phyloP scores from a whole-genome alignment of 139 green algal species.

The Chlorella sp. region DNA sequence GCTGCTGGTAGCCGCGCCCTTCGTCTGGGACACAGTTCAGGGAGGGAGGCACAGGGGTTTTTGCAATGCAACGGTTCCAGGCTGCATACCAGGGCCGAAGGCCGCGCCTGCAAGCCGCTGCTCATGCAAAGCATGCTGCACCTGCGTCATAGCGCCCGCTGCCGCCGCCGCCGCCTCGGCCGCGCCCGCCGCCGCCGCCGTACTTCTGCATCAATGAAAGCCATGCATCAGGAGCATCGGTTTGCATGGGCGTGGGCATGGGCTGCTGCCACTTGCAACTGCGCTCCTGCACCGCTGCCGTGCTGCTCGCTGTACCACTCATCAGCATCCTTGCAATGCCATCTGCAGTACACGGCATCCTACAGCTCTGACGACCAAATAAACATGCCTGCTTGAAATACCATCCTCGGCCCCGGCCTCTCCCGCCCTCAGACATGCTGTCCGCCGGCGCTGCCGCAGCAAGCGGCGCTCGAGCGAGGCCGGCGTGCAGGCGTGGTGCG shows the following conservation, averaged over 20 bases:
- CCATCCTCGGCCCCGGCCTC: not conserved
- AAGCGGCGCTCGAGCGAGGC: not conserved
- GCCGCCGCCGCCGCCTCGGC: not conserved
- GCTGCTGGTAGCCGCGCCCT: not conserved
- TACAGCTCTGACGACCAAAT: too few relatives aligned
- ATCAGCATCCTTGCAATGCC: too few relatives aligned
- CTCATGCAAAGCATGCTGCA: not conserved
- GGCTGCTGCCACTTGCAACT: not conserved
- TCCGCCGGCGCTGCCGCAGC: not conserved
- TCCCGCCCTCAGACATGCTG: conserved; percentile 2
- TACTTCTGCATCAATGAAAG: not conserved
- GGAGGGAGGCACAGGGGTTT: too few relatives aligned
- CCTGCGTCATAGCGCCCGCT: not conserved
- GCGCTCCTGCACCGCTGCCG: too few relatives aligned
- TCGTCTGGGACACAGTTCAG: too few relatives aligned
- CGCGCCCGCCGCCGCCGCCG: not conserved
- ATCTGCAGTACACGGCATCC: too few relatives aligned
- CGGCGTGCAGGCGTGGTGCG: not conserved
- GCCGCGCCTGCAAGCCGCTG: too few relatives aligned
- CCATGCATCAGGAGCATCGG: not conserved
- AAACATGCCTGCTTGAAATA: conserved; percentile 25
- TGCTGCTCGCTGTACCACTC: too few relatives aligned
- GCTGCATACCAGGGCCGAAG: too few relatives aligned
- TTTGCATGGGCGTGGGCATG: not conserved
- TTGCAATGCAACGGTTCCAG: too few relatives aligned